Evolutionary conservation across 768 basidiomycete species (phyloP), one percentile per base, ranked within the genome.

Genomic region (Hericium erinaceus): DNA sequence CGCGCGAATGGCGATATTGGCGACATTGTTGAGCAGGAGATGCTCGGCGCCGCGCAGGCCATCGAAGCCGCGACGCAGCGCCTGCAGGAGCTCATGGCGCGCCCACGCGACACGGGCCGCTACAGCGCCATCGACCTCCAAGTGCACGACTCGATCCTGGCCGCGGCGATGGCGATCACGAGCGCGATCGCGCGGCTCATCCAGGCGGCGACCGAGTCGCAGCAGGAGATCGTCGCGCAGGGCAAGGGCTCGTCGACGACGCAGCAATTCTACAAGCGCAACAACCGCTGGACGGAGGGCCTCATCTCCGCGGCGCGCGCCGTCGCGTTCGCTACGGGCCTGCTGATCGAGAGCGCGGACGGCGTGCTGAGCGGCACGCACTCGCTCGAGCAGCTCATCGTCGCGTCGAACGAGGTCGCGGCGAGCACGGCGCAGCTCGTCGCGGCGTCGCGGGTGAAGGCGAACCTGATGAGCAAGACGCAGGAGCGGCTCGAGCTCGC

Each of bases 271-370:
- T 99, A 98, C 81, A 99, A 99, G 77, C 87, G 92, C 59, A 98
- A 99, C 83, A 98, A 98, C 72, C 82, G 97, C 59, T 99, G 97
- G 97, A 99, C 97, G 48, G 97, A 99, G 70, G 97, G 97, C 63
- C 85, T 99, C 64, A 94, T 98, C 65, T 95, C 93, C 39, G 97
- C 97, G 39, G 97, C 97, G 18, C 98, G 97, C 72, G 82, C 97
- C 9, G 97, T 99, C 56, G 97, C 97, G 2, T 97, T 95, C 65
- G 94, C 97, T 10, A 98, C 97, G 38, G 90, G 83, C 62, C 74
- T 98, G 58, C 83, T 99, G 60, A 99, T 99, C 70, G 95, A 99
- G 71, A 90, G 88, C 61, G 97, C 97, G 16, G 97, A 99, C 70
- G 97, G 97, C 58, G 95, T 99, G 48, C 80, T 98, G 60, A 93